Evolutionary conservation across 1,284 basidiomycete genomes (phyloP), one percentile per base, ranked within the genome.

Genomic region (Malassezia sp.): DNA sequence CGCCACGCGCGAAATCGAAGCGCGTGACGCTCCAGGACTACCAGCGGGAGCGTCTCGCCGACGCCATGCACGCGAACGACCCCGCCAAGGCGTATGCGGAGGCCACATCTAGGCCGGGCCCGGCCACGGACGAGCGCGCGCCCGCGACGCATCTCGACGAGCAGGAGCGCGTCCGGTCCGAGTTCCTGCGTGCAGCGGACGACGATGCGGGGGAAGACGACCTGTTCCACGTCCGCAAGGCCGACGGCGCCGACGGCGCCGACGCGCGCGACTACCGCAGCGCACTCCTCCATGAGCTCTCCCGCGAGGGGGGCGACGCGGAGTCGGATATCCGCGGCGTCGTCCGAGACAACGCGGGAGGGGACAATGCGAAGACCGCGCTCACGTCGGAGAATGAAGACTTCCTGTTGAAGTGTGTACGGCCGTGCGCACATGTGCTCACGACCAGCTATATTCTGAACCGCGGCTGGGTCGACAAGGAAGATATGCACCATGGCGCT

Each of bases 381-480:
- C 15, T 42, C 2, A 78, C 65, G 73, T 78, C 53, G 77, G 80
- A 74, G 8, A 83, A 85, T 62, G 82, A 84, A 52, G 81, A 89
- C 52, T 97, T 97, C 67, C 74, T 97, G 42, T 79, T 90, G 74
- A 83, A 86, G 87, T 93, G 63, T 61, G 80, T 75, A 15, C 5
- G 10, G 12, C 11, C 20, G 4, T 17, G 6, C 23, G 8, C 20
- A 20, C 7, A 30, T 18, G 15, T 8, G 15, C 40, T 28, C 10
- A 17, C 43, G n/a, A n/a, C n/a, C n/a, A 66, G 60, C 49, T 70
- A 67, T 47, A 60, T 70, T 15, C 59, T 68, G 33, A 67, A 68
- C 41, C 61, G 63, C 1, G 65, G 67, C 29, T 70, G 67, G 67
- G 53, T 68, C 35, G 67, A 70, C 30, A 54, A 56, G 8, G 53